These are phyloP conservation scores for Lasiodiplodia hormozganensis DNA, from an alignment of 2,329 filamentous ascomycete species.

Conservation along the genomic window DNA sequence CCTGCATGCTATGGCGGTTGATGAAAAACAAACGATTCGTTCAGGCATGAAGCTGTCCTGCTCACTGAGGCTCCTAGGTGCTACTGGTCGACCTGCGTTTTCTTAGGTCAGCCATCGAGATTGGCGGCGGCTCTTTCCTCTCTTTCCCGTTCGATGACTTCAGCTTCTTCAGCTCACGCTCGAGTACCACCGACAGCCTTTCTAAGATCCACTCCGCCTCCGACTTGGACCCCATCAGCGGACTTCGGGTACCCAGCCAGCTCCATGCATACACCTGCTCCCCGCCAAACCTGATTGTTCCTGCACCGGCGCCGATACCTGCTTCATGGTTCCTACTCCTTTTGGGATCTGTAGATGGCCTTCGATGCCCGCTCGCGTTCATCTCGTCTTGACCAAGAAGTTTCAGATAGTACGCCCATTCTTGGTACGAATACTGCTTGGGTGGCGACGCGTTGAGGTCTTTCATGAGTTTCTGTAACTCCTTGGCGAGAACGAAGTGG, in stretches of 20 bases:
- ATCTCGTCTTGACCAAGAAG: conserved; percentile 50
- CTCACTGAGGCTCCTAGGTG: background rate
- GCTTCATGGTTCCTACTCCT: background rate
- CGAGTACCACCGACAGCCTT: conserved; percentile 64
- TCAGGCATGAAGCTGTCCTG: background rate
- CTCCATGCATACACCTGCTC: conserved; percentile 69
- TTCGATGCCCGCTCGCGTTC: conserved; percentile 46
- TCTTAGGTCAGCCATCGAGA: conserved; percentile 42
- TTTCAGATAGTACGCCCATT: conserved; percentile 49
- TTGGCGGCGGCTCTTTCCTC: conserved; percentile 38
- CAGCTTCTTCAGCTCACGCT: conserved; percentile 46
- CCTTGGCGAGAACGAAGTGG: conserved; percentile 55
- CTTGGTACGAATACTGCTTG: conserved; percentile 47
- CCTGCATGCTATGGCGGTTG: background rate
- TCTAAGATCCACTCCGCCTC: conserved; percentile 79
- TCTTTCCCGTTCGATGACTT: conserved; percentile 34
- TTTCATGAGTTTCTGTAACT: conserved; percentile 52
- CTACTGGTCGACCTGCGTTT: background rate
- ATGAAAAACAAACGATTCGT: background rate
- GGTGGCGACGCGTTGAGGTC: conserved; percentile 50
- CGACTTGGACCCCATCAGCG: conserved; percentile 71
- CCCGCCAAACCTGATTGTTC: conserved; percentile 31
- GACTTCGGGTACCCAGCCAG: conserved; percentile 74
- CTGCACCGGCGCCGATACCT: conserved; percentile 28
- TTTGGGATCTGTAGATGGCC: conserved; percentile 37